phyloP scores from a whole-genome alignment of 108 stramenopile species.

The Nitzschia sp. region DNA sequence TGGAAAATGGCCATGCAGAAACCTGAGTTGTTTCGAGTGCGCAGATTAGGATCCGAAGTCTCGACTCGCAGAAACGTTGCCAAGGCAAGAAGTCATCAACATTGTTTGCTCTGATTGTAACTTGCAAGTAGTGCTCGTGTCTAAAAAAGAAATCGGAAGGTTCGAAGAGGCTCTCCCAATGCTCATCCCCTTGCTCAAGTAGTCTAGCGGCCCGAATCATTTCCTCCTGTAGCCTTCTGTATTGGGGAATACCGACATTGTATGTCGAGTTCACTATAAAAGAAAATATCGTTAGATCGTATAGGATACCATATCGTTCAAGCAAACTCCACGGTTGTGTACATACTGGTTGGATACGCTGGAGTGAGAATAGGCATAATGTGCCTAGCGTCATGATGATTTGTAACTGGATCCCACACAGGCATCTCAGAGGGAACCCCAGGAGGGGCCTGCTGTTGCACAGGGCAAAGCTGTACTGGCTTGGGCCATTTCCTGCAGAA shows the following conservation, averaged over 20 bases:
- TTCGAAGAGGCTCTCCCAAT: slow-evolving; percentile 25
- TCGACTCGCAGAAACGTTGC: slow-evolving; percentile 77
- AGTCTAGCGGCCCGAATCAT: slow-evolving; percentile 43
- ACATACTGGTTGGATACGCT: slow-evolving; percentile 84
- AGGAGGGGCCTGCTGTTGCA: slow-evolving; percentile 20
- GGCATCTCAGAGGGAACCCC: slow-evolving; percentile 31
- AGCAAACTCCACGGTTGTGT: neutral
- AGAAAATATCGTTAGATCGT: neutral
- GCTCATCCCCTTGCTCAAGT: slow-evolving; percentile 5
- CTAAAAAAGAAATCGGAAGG: slow-evolving; percentile 33
- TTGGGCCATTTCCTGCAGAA: slow-evolving; percentile 18
- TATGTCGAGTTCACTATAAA: slow-evolving; percentile 87
- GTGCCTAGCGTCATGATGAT: slow-evolving; percentile 73
- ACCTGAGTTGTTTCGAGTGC: slow-evolving; percentile 56
- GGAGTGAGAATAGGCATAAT: slow-evolving; percentile 97
- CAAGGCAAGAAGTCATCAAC: slow-evolving; percentile 61
- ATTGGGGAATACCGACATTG: slow-evolving; percentile 88
- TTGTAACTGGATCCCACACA: slow-evolving; percentile 77
- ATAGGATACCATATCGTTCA: neutral
- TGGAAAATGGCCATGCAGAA: slow-evolving; percentile 62
- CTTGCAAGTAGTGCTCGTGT: slow-evolving; percentile 47
- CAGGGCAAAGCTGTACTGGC: slow-evolving; percentile 12
- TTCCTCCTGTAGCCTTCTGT: slow-evolving; percentile 80
- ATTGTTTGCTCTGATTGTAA: slow-evolving; percentile 55
- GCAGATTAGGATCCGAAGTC: slow-evolving; percentile 61